phyloP scores from a whole-genome alignment of 106 monocot species.

The Xerophyta viscosa region DNA sequence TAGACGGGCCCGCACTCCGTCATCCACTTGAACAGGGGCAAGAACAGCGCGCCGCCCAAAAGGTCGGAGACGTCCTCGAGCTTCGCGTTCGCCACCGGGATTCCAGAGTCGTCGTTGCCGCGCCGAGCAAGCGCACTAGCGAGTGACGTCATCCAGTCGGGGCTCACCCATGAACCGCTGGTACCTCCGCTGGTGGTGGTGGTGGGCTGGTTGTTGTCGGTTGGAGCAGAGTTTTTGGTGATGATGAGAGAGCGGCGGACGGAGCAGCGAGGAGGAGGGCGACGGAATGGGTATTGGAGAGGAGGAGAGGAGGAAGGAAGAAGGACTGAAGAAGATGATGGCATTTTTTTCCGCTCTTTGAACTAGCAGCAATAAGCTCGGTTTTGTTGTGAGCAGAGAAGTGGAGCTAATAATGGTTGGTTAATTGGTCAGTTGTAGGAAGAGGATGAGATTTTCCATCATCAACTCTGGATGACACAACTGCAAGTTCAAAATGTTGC shows the following conservation, averaged over 20 bases:
- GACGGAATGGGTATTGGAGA: not conserved
- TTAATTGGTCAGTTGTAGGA: no score
- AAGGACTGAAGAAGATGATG: not conserved
- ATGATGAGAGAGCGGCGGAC: not conserved
- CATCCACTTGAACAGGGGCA: conserved; percentile 98
- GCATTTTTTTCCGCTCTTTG: no score
- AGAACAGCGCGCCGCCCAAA: conserved; percentile 94
- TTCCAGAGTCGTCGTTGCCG: conserved; percentile 59
- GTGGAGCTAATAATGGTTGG: no score
- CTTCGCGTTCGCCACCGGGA: conserved; percentile 72
- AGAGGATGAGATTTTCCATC: no score
- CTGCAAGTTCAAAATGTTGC: no score
- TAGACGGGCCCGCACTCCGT: conserved; percentile 74
- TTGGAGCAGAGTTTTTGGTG: not conserved
- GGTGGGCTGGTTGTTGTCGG: not conserved
- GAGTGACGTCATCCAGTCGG: conserved; percentile 76
- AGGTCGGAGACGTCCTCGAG: conserved; percentile 93
- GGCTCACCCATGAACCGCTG: conserved; percentile 73
- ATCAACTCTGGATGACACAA: no score
- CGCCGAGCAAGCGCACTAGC: conserved; percentile 28
- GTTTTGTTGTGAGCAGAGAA: no score
- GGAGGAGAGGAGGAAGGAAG: conserved; percentile 1
- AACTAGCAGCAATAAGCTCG: no score
- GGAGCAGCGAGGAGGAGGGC: not conserved
- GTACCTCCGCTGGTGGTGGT: conserved; percentile 6